These are phyloP conservation scores for Glycine soja DNA, from an alignment of 306 rosid genomes.

Conservation along the genomic window DNA sequence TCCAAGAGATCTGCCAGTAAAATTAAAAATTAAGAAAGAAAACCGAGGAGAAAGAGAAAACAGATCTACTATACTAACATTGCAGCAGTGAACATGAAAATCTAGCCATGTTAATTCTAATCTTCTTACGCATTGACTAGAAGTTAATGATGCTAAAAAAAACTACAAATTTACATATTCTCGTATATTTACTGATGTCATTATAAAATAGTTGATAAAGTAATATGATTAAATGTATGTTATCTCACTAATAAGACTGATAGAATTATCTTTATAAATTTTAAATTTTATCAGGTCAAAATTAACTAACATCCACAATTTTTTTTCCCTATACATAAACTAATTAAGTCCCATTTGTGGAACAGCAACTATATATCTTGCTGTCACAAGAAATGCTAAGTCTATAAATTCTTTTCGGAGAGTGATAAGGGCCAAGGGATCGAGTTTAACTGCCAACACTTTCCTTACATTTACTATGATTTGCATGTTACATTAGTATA, in stretches of 20 bases:
- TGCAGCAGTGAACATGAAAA: neutral
- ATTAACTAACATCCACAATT: no score
- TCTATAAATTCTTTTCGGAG: neutral
- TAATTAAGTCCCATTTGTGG: conserved; percentile 20
- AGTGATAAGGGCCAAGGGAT: neutral
- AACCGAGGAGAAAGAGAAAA: conserved; percentile 31
- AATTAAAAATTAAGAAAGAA: neutral
- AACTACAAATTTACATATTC: neutral
- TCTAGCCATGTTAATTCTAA: neutral
- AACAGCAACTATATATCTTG: conserved; percentile 11
- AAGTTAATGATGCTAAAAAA: neutral
- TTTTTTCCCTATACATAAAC: neutral
- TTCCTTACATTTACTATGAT: neutral
- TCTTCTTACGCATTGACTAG: neutral
- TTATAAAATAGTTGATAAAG: no score
- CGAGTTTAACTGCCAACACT: neutral
- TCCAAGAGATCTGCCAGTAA: conserved; percentile 36
- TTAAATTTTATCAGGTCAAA: neutral
- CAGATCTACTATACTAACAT: conserved; percentile 10
- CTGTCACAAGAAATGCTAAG: neutral
- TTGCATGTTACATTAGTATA: neutral
- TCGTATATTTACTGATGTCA: neutral
- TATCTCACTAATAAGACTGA: no score
- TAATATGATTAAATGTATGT: no score
- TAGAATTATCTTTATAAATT: neutral